These are phyloP conservation scores for Cutaneotrichosporon sp. DNA, from an alignment of 1,284 basidiomycete genomes.

Conservation along the genomic window DNA sequence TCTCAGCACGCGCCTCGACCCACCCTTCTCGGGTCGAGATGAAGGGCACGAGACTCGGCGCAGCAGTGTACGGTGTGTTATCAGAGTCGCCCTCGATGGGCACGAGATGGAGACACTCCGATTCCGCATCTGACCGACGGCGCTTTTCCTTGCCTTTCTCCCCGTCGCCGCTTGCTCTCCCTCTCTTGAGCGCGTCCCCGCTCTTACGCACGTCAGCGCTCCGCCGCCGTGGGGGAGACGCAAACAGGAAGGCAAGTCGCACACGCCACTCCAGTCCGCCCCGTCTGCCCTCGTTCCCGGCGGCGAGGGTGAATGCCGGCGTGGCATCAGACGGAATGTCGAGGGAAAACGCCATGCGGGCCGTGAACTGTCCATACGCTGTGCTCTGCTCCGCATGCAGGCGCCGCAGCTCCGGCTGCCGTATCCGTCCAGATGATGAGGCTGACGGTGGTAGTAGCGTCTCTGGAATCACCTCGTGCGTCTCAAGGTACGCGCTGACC, in stretches of 20 bases:
- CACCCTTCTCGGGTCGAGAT: conserved; percentile 14
- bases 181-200: conserved; percentile 14
- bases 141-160: too few relatives aligned
- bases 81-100: conserved; percentile 21
- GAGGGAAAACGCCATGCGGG: conserved; percentile 73
- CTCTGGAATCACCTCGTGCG: conserved; percentile 71
- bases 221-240: conserved; percentile 53
- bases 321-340: conserved; percentile 85
- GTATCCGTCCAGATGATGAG: conserved; percentile 25
- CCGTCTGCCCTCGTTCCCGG: conserved; percentile 49
- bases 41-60: conserved; percentile 58
- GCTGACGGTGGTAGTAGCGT: conserved; percentile 52
- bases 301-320: conserved; percentile 61
- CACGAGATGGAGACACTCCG: conserved; percentile 32
- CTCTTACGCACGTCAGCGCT: conserved; percentile 19
- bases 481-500: conserved; percentile 78
- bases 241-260: conserved; percentile 71
- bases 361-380: conserved; percentile 63
- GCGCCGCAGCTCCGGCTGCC: conserved; percentile 44
- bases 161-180: conserved; percentile 50
- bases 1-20: conserved; percentile 62
- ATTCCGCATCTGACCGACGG: conserved; percentile 50
- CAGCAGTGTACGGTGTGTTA: conserved; percentile 44
- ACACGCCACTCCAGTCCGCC: conserved; percentile 85
- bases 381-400: conserved; percentile 78